Evolutionary conservation across 129 eudicot genomes (phyloP).

Genomic region (Flaveria ramosissima): DNA sequence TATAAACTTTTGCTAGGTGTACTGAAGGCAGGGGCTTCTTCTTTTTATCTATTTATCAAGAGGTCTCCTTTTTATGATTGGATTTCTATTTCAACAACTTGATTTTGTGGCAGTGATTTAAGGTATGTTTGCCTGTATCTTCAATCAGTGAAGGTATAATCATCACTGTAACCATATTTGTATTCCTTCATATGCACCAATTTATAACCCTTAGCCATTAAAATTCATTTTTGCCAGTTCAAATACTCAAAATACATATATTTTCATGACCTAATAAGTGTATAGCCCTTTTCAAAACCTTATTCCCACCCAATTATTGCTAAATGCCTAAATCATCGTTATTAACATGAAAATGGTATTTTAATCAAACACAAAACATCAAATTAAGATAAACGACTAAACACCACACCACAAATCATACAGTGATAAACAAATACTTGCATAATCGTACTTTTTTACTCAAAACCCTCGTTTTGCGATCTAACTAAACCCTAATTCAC

Average conservation of each 20-base stretch:
- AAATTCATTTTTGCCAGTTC: not conserved
- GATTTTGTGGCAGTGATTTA: not conserved
- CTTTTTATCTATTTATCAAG: not conserved
- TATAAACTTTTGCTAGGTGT: too few relatives aligned
- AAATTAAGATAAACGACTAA: not conserved
- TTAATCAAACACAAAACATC: not conserved
- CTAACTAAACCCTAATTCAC: not conserved
- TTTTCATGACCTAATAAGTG: too few relatives aligned
- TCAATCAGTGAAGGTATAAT: not conserved
- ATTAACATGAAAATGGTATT: not conserved
- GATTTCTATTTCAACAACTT: slow-evolving; percentile 1
- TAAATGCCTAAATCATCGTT: not conserved
- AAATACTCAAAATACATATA: not conserved
- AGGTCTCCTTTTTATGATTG: not conserved
- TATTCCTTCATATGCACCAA: too few relatives aligned
- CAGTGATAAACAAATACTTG: too few relatives aligned
- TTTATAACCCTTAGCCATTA: not conserved
- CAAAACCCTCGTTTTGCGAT: slow-evolving; percentile 22
- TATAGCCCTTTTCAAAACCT: not conserved
- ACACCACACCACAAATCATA: not conserved
- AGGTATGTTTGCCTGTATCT: not conserved
- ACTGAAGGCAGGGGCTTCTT: too few relatives aligned
- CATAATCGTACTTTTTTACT: not conserved
- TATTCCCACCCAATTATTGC: not conserved
- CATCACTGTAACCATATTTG: not conserved